A percentile compares a stretch with the other conserved stretches of the same genome.
Conservation (phyloP, 108 stramenopile genomes). For the Skeletonema potamos region DNA sequence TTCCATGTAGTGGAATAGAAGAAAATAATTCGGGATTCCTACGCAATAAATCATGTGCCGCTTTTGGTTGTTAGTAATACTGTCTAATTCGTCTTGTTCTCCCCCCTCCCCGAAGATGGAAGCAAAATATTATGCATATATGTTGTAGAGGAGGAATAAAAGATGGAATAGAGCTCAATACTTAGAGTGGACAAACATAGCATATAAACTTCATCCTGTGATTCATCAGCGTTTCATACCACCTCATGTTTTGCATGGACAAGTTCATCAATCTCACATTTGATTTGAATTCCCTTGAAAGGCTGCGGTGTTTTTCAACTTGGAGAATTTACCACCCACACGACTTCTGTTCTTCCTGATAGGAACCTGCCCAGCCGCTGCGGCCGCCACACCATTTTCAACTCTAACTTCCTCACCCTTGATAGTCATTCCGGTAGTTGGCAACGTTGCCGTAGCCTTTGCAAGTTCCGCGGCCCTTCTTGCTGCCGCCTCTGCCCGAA, state of each 20-base stretch:
- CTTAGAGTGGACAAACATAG: no score
- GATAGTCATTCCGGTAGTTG: conserved; percentile 52
- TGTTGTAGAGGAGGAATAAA: no score
- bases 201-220: no score
- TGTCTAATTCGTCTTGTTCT: no score
- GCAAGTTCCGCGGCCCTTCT: conserved; percentile 60
- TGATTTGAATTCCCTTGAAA: conserved; percentile 66
- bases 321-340: conserved; percentile 74
- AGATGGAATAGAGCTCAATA: no score
- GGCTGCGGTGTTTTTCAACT: conserved; percentile 57
- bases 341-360: conserved; percentile 74
- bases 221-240: not conserved
- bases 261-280: conserved; percentile 7
- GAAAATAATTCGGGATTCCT: no score
- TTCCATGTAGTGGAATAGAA: no score
- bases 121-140: no score
- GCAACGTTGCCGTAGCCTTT: conserved; percentile 44
- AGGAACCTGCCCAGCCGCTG: conserved; percentile 28
- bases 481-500: conserved; percentile 78
- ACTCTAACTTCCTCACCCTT: conserved; percentile 40
- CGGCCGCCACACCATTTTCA: conserved; percentile 4
- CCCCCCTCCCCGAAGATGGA: no score
- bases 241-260: not conserved
- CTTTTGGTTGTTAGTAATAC: no score
- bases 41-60: no score